These are phyloP conservation scores for Theileria sp. DNA, from an alignment of 169 alveolate genomes.

Conservation along the genomic window DNA sequence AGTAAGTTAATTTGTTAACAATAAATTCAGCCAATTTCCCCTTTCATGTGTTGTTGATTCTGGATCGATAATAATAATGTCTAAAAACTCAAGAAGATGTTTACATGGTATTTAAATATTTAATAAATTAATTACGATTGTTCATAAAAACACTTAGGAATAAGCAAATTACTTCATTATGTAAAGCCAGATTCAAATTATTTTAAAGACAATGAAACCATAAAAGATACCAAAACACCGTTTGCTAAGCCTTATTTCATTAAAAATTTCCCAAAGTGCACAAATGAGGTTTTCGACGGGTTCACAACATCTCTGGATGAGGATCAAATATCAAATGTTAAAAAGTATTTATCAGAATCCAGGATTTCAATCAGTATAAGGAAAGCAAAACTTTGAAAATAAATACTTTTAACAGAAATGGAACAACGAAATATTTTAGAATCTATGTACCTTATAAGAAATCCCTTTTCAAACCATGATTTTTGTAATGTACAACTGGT, in stretches of 20 bases:
- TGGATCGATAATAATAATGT: conserved; percentile 59
- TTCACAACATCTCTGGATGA: conserved; percentile 1
- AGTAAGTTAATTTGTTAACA: not conserved
- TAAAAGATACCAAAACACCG: not conserved
- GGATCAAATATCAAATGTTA: not conserved
- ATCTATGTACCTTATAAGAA: not conserved
- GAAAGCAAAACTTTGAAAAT: conserved; percentile 40
- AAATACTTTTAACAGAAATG: not conserved
- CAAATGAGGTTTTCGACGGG: conserved; percentile 8
- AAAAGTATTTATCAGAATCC: not conserved
- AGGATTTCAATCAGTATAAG: conserved; percentile 63
- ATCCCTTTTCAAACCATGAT: not conserved
- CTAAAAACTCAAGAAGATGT: conserved; percentile 51
- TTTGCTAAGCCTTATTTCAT: conserved; percentile 43
- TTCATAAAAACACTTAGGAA: conserved; percentile 18
- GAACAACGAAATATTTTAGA: not conserved
- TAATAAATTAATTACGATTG: not conserved
- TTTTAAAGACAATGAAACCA: not conserved
- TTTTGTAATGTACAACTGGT: not conserved
- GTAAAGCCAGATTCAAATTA: conserved; percentile 32
- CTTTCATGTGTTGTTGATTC: conserved; percentile 57
- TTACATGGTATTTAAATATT: conserved; percentile 44
- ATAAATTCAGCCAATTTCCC: conserved; percentile 38
- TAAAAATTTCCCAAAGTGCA: conserved; percentile 31
- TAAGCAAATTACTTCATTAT: conserved; percentile 38